These are phyloP conservation scores for Alternaria infectoria DNA, from an alignment of 2,329 filamentous ascomycete species.

Conservation along the genomic window DNA sequence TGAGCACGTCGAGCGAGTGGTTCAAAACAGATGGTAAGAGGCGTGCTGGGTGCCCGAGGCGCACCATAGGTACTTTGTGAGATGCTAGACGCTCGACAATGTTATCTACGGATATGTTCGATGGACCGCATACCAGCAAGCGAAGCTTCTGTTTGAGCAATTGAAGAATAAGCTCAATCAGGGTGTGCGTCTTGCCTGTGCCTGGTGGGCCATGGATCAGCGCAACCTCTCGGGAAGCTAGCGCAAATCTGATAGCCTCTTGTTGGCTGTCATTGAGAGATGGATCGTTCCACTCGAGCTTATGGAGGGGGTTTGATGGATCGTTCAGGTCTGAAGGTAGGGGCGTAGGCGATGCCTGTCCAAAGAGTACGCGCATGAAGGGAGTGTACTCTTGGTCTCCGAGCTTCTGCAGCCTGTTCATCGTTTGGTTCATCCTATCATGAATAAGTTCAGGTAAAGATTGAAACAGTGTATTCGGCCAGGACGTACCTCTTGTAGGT, in stretches of 20 bases:
- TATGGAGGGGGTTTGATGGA: conserved; percentile 48
- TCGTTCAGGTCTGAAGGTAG: conserved; percentile 54
- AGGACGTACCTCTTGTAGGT: conserved; percentile 64
- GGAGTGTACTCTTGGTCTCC: conserved; percentile 61
- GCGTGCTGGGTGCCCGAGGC: conserved; percentile 90
- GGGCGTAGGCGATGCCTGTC: conserved; percentile 61
- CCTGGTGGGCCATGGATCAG: conserved; percentile 95
- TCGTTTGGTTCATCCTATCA: conserved; percentile 67
- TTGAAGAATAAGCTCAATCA: conserved; percentile 95
- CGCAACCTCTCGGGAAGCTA: conserved; percentile 80
- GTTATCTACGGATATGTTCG: conserved; percentile 97
- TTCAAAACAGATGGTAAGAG: conserved; percentile 85
- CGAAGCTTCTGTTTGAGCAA: conserved; percentile 75
- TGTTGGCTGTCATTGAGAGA: conserved; percentile 67
- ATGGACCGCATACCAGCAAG: conserved; percentile 92
- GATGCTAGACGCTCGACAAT: conserved; percentile 90
- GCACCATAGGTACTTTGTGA: conserved; percentile 84
- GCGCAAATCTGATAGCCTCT: conserved; percentile 76
- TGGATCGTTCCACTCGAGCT: conserved; percentile 62
- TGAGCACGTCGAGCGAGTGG: conserved; percentile 90
- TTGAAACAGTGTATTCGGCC: conserved; percentile 11
- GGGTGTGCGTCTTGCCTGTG: conserved; percentile 94
- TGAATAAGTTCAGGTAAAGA: conserved; percentile 13
- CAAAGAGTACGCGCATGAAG: conserved; percentile 67
- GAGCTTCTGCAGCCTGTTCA: conserved; percentile 64